phyloP scores from a whole-genome alignment of 1,284 basidiomycete genomes.

The Tremellales sp. region DNA sequence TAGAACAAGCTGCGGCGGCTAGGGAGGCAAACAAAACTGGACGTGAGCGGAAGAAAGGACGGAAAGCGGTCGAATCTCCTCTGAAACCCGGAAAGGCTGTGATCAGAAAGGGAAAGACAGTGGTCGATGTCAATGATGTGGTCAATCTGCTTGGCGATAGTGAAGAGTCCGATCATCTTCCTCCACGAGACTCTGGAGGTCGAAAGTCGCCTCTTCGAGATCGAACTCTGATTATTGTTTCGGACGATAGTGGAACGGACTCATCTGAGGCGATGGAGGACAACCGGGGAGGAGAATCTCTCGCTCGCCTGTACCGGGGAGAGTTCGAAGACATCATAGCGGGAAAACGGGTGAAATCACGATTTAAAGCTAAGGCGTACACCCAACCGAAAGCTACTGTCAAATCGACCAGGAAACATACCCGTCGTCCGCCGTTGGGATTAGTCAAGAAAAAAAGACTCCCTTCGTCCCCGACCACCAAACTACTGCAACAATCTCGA shows the following conservation, averaged over 20 bases:
- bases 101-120: constrained; percentile 19
- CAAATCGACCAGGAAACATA: not conserved
- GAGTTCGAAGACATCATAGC: constrained; percentile 41
- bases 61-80: constrained; percentile 19
- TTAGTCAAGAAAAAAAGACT: constrained; percentile 12
- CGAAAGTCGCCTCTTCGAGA: not conserved
- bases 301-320: constrained; percentile 37
- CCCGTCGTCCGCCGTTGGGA: constrained; percentile 24
- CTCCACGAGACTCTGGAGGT: constrained; percentile 8
- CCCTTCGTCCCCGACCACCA: not conserved
- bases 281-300: constrained; percentile 17
- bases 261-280: constrained; percentile 32
- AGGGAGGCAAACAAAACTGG: constrained; percentile 10
- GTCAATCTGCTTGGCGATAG: constrained; percentile 18
- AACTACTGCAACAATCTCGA: constrained; percentile 24
- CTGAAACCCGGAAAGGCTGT: constrained; percentile 37
- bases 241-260: constrained; percentile 15
- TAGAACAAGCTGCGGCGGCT: constrained; percentile 24
- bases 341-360: constrained; percentile 6
- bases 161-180: constrained; percentile 10
- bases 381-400: constrained; percentile 1
- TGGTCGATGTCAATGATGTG: constrained; percentile 12
- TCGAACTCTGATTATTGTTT: constrained; percentile 15
- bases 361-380: not conserved
- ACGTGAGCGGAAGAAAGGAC: constrained; percentile 1